These are phyloP conservation scores for Multifurca ochricompacta DNA, from an alignment of 768 basidiomycete species.

Conservation along the genomic window DNA sequence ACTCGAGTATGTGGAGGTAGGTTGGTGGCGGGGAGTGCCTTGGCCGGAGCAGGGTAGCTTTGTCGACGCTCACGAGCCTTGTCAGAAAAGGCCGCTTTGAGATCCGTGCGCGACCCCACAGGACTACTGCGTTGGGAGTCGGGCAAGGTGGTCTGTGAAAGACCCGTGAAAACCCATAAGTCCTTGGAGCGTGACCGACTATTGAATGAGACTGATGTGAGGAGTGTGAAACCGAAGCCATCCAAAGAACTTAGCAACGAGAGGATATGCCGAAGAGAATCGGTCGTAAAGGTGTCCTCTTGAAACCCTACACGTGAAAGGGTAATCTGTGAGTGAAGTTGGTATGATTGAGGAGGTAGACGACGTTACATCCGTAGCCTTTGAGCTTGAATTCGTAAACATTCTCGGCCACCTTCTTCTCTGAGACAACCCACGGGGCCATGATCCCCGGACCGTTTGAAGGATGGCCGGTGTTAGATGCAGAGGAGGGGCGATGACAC, in stretches of 20 bases:
- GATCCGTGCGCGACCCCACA: constrained; percentile 31
- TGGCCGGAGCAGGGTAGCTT: constrained; percentile 2
- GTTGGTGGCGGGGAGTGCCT: neutral
- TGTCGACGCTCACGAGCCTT: constrained; percentile 10
- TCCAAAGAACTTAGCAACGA: constrained; percentile 60
- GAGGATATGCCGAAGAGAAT: constrained; percentile 66
- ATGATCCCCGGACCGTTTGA: constrained; percentile 68
- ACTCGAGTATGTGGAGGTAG: constrained; percentile 10
- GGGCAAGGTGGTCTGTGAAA: constrained; percentile 27
- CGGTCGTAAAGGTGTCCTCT: constrained; percentile 66
- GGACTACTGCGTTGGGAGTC: constrained; percentile 32
- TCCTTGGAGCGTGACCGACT: constrained; percentile 67
- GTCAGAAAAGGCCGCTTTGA: constrained; percentile 18
- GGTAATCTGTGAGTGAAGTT: neutral
- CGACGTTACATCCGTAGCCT: constrained; percentile 63
- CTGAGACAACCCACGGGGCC: constrained; percentile 76
- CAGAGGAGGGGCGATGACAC: constrained; percentile 71
- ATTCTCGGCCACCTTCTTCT: constrained; percentile 65
- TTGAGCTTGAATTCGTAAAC: constrained; percentile 77
- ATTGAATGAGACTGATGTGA: constrained; percentile 65
- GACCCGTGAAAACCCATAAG: constrained; percentile 69
- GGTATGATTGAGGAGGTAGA: constrained; percentile 18
- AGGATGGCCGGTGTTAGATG: constrained; percentile 72
- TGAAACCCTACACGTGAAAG: constrained; percentile 52
- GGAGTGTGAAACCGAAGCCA: constrained; percentile 55